A percentile compares a stretch with the other conserved stretches of the same genome.
phyloP scores from a whole-genome alignment of 169 alveolate species.

The Plasmodium cynomolgi region DNA sequence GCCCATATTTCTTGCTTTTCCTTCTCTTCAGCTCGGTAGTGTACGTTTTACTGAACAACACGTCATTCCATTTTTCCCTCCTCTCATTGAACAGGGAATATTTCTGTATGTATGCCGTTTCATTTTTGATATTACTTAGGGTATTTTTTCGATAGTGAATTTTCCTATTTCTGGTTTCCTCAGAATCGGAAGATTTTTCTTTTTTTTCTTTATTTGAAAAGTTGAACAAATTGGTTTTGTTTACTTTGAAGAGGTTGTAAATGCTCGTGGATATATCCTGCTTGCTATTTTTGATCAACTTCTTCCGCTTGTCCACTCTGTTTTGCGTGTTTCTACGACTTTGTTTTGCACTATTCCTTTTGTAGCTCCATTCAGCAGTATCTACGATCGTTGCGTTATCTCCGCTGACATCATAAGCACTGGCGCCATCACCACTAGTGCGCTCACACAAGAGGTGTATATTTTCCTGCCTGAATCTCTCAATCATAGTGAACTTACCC shows the following conservation, averaged over 20 bases:
- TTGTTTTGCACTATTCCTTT: not conserved
- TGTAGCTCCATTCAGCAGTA: not conserved
- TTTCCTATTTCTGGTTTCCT: slow-evolving; percentile 7
- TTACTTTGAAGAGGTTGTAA: slow-evolving; percentile 1
- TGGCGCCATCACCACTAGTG: not conserved
- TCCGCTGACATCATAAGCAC: not conserved
- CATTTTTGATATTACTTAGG: slow-evolving; percentile 43
- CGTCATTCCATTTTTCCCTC: slow-evolving; percentile 20
- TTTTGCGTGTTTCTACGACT: not conserved
- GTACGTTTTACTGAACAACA: not conserved
- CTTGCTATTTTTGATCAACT: not conserved
- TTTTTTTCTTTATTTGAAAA: slow-evolving; percentile 2
- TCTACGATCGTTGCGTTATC: not conserved
- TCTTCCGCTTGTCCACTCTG: not conserved
- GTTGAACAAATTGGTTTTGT: not conserved
- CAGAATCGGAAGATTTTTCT: slow-evolving; percentile 6
- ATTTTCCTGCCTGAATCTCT: slow-evolving; percentile 37
- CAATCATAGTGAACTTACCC: slow-evolving; percentile 1
- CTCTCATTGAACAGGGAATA: slow-evolving; percentile 52
- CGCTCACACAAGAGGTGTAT: not conserved
- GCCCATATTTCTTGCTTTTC: not conserved
- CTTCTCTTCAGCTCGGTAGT: not conserved
- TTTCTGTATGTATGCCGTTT: slow-evolving; percentile 39
- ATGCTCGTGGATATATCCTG: slow-evolving; percentile 5
- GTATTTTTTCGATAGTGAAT: slow-evolving; percentile 13